Evolutionary conservation across 2,329 filamentous ascomycete genomes (phyloP).

Genomic region (Aspergillus sp.): DNA sequence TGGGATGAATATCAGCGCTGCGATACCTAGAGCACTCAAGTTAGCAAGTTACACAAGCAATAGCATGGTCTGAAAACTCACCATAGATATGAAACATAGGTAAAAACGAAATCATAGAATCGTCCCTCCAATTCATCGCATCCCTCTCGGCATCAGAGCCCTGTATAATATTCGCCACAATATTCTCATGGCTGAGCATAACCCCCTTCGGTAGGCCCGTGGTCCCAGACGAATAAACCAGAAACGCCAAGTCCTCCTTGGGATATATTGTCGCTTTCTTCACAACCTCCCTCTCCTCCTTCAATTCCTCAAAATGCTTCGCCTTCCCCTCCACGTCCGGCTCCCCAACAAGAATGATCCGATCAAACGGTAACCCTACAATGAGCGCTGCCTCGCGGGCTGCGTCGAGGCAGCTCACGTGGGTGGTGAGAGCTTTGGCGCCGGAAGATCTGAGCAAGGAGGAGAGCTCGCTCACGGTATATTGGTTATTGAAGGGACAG

Average conservation of each 20-base stretch:
- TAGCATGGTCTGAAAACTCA: not conserved
- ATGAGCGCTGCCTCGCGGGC: constrained; percentile 5
- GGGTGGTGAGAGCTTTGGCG: constrained; percentile 9
- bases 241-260: constrained; percentile 6
- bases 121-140: constrained; percentile 7
- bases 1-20: constrained; percentile 11
- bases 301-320: not conserved
- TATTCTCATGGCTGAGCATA: constrained; percentile 13
- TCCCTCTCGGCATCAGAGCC: constrained; percentile 2
- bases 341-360: constrained; percentile 6
- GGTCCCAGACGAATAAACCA: constrained; percentile 29
- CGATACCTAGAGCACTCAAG: constrained; percentile 10
- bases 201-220: constrained; percentile 24
- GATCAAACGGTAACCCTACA: constrained; percentile 1
- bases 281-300: too few species aligned
- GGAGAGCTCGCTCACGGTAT: constrained; percentile 8
- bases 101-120: constrained; percentile 8
- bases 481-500: constrained; percentile 11
- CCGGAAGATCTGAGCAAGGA: constrained; percentile 9
- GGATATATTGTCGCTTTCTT: not conserved
- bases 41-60: not conserved
- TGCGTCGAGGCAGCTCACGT: constrained; percentile 2
- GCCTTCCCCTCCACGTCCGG: not conserved
- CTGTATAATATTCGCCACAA: constrained; percentile 11
- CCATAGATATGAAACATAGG: constrained; percentile 19